Conservation (phyloP, 2,329 filamentous ascomycete species). For the Aspergillus brunneoviolaceus region DNA sequence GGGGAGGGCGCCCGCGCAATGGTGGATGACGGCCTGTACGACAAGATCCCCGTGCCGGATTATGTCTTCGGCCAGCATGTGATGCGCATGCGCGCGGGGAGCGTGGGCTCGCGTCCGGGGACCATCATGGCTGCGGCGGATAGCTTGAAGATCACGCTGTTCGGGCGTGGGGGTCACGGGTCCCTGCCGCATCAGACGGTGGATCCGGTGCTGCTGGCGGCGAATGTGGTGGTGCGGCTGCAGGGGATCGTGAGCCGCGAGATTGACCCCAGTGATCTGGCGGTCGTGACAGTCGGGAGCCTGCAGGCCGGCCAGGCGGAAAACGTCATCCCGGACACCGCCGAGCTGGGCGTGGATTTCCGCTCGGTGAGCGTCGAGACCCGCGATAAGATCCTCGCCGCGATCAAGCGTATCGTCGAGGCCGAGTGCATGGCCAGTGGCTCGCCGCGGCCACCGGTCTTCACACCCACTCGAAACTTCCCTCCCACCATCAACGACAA, state of each 20-base stretch:
- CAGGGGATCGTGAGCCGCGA: slow-evolving; percentile 61
- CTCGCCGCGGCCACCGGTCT: slow-evolving; percentile 48
- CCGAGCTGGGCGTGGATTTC: slow-evolving; percentile 57
- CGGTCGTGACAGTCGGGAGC: slow-evolving; percentile 59
- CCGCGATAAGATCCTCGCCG: slow-evolving; percentile 48
- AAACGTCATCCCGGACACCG: slow-evolving; percentile 59
- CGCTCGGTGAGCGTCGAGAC: slow-evolving; percentile 49
- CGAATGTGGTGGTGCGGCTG: slow-evolving; percentile 56
- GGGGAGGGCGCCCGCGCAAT: slow-evolving; percentile 63
- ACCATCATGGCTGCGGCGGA: slow-evolving; percentile 47
- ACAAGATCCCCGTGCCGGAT: slow-evolving; percentile 54
- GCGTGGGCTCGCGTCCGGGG: slow-evolving; percentile 39
- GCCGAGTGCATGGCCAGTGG: slow-evolving; percentile 55
- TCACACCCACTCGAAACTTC: slow-evolving; percentile 51
- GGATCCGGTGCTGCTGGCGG: slow-evolving; percentile 60
- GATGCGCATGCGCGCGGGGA: slow-evolving; percentile 46
- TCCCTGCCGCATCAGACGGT: slow-evolving; percentile 56
- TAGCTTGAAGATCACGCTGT: slow-evolving; percentile 54
- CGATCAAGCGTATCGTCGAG: slow-evolving; percentile 55
- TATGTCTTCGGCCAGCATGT: slow-evolving; percentile 59
- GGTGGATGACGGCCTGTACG: slow-evolving; percentile 60
- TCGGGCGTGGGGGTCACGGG: slow-evolving; percentile 59
- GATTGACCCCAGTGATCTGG: slow-evolving; percentile 52
- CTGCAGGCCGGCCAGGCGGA: slow-evolving; percentile 61
- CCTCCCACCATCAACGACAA: slow-evolving; percentile 57